Evolutionary conservation across 345 rosid genomes (phyloP).

Genomic region (Moringa oleifera): DNA sequence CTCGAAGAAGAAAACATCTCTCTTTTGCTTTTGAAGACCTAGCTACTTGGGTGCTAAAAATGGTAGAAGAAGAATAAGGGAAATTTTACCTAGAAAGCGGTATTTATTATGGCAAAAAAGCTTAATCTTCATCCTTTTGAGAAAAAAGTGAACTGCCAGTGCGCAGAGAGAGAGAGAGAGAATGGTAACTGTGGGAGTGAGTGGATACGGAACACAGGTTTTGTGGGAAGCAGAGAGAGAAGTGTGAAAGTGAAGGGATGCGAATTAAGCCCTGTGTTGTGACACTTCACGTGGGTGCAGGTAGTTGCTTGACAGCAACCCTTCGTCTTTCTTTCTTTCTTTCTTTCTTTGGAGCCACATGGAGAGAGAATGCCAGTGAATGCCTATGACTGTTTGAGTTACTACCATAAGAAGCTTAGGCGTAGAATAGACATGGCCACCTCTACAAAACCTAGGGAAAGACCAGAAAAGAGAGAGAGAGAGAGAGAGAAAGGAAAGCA

Average conservation of each 20-base stretch:
- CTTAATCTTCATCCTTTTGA: neutral
- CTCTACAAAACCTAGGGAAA: slow-evolving; percentile 26
- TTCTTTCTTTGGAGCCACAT: slow-evolving; percentile 2
- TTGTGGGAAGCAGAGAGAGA: slow-evolving; percentile 14
- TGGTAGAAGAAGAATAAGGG: neutral
- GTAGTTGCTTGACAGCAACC: slow-evolving; percentile 34
- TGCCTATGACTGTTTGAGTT: neutral
- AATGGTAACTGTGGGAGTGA: neutral
- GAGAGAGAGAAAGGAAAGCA: neutral
- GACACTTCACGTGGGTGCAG: slow-evolving; percentile 44
- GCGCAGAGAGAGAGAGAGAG: neutral
- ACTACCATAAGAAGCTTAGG: neutral
- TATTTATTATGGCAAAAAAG: slow-evolving; percentile 7
- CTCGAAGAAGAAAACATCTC: slow-evolving; percentile 16
- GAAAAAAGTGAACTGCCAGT: neutral
- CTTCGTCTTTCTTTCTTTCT: slow-evolving; percentile 4
- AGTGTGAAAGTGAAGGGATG: slow-evolving; percentile 19
- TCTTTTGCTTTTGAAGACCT: neutral
- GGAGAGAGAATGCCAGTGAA: slow-evolving; percentile 9
- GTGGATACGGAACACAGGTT: slow-evolving; percentile 15
- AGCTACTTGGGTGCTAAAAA: neutral
- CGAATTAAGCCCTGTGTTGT: slow-evolving; percentile 9
- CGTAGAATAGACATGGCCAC: slow-evolving; percentile 23
- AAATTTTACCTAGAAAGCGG: slow-evolving; percentile 2
- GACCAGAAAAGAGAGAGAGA: neutral